Evolutionary conservation across 495 filamentous ascomycete species (phyloP).

Genomic region (Xylaria cubensis): DNA sequence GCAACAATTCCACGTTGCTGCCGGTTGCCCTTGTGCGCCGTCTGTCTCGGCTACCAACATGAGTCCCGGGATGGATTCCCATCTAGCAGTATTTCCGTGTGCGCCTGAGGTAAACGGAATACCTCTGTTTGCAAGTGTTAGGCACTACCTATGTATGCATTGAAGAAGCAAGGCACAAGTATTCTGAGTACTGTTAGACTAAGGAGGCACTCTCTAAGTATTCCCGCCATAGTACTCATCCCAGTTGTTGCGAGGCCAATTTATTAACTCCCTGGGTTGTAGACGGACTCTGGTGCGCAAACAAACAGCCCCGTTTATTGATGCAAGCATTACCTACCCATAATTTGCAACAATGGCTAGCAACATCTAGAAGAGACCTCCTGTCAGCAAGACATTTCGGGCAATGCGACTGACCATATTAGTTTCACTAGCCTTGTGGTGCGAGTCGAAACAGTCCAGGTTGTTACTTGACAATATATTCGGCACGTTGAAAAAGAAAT

Average conservation of each 20-base stretch:
- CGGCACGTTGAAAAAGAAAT: background rate
- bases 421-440: background rate
- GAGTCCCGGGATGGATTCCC: background rate
- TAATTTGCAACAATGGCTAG: background rate
- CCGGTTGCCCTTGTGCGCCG: conserved; percentile 10
- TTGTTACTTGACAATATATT: background rate
- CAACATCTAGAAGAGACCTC: background rate
- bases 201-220: too few relatives aligned
- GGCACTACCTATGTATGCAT: background rate
- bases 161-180: background rate
- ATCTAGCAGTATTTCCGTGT: background rate
- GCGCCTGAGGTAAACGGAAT: background rate
- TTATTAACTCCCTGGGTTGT: background rate
- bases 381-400: background rate
- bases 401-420: background rate
- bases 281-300: background rate
- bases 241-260: background rate
- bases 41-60: conserved; percentile 28
- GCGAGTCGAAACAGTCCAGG: background rate
- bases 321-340: background rate
- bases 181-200: background rate
- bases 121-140: background rate
- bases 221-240: background rate
- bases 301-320: background rate
- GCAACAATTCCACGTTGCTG: conserved; percentile 18